These are phyloP conservation scores for Candida odintsovae DNA, from an alignment of 805 yeast genomes.

Conservation along the genomic window DNA sequence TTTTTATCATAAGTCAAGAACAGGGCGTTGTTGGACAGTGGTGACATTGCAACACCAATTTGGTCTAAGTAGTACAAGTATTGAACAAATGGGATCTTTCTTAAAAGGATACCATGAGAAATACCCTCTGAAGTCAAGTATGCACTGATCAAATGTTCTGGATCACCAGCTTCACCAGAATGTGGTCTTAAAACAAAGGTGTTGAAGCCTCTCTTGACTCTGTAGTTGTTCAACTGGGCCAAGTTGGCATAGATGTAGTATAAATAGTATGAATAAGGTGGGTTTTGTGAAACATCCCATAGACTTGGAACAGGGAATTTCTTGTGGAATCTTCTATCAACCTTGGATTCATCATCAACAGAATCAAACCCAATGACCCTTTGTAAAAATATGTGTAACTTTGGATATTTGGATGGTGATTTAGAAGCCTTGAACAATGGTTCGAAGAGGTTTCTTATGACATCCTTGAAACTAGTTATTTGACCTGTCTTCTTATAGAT, in stretches of 20 bases:
- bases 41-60: conserved; percentile 97
- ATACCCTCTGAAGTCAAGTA: conserved; percentile 87
- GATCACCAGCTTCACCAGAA: conserved; percentile 99
- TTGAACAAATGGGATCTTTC: conserved; percentile 94
- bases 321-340: conserved; percentile 74
- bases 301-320: conserved; percentile 81
- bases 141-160: conserved; percentile 90
- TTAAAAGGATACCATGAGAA: conserved; percentile 88
- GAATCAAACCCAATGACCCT: conserved; percentile 97
- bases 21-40: conserved; percentile 91
- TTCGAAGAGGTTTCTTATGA: conserved; percentile 70
- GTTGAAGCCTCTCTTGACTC: conserved; percentile 68
- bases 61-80: conserved; percentile 91
- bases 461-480: conserved; percentile 67
- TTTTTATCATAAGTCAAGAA: conserved; percentile 95
- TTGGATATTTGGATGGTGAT: conserved; percentile 86
- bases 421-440: conserved; percentile 89
- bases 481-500: conserved; percentile 74
- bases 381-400: conserved; percentile 79
- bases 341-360: conserved; percentile 95
- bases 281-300: conserved; percentile 78
- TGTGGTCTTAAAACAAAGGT: conserved; percentile 96
- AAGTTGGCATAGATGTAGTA: conserved; percentile 86
- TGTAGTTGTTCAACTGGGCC: conserved; percentile 80
- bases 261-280: conserved; percentile 95